phyloP scores from a whole-genome alignment of 129 eudicot species.

The Helichrysum umbraculigerum region DNA sequence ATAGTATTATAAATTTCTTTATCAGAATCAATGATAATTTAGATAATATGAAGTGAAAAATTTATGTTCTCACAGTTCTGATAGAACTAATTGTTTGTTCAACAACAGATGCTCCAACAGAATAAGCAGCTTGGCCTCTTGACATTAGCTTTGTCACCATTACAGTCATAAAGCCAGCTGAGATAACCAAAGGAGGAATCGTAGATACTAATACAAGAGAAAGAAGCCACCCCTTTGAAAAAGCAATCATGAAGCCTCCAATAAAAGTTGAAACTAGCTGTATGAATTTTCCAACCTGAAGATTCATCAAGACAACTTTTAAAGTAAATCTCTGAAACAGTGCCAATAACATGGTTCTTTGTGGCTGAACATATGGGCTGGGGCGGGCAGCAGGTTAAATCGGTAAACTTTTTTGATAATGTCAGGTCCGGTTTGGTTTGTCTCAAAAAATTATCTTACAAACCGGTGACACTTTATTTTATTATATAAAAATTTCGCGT shows the following conservation, averaged over 20 bases:
- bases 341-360: background rate
- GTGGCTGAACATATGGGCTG: background rate
- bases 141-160: conserved; percentile 54
- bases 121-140: conserved; percentile 70
- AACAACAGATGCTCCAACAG: conserved; percentile 62
- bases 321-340: background rate
- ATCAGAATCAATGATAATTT: background rate
- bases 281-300: conserved; percentile 70
- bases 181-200: conserved; percentile 59
- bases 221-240: conserved; percentile 83
- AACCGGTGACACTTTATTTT: no score
- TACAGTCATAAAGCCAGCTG: conserved; percentile 62
- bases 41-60: background rate
- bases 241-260: conserved; percentile 77
- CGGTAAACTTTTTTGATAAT: background rate
- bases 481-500: background rate
- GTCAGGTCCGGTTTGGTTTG: no score
- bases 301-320: background rate
- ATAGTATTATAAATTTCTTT: conserved; percentile 33
- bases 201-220: conserved; percentile 68
- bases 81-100: conserved; percentile 87
- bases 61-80: conserved; percentile 51
- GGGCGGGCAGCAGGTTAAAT: background rate
- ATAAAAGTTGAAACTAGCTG: conserved; percentile 66
- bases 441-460: no score